Conservation (phyloP, 257 asterid genomes). For the Nemophila menziesii region DNA sequence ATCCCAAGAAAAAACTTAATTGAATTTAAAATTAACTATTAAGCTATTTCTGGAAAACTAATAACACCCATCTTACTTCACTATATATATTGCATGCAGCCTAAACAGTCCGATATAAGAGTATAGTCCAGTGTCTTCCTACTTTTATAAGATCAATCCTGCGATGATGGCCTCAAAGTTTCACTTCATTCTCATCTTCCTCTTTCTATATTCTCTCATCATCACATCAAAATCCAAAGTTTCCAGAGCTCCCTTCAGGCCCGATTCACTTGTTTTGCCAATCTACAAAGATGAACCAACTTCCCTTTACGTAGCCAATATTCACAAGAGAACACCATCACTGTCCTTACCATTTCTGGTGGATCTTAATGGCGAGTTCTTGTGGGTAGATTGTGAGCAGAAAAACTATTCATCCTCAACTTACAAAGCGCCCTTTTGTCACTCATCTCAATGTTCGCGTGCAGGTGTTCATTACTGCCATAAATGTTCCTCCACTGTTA, state of each 20-base stretch:
- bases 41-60: no score
- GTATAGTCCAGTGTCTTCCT: background rate
- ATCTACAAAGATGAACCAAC: slow-evolving; percentile 26
- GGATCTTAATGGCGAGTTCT: slow-evolving; percentile 32
- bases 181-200: slow-evolving; percentile 1
- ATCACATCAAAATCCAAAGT: slow-evolving; percentile 2
- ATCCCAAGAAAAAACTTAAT: no score
- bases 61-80: no score
- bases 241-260: slow-evolving; percentile 16
- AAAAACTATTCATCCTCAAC: slow-evolving; percentile 20
- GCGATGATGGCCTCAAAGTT: slow-evolving; percentile 7
- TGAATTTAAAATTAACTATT: no score
- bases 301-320: slow-evolving; percentile 17
- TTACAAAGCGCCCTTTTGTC: slow-evolving; percentile 20
- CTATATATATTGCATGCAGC: background rate
- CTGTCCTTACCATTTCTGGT: slow-evolving; percentile 23
- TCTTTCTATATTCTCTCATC: slow-evolving; percentile 1
- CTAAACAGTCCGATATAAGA: background rate
- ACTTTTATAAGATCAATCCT: background rate
- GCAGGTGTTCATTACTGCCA: slow-evolving; percentile 32
- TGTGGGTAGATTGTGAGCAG: slow-evolving; percentile 26
- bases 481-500: slow-evolving; percentile 13
- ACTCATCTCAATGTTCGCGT: slow-evolving; percentile 29
- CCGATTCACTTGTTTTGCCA: slow-evolving; percentile 20
- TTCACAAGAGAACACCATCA: slow-evolving; percentile 29